A percentile compares a stretch with the other conserved stretches of the same genome.
Conservation (phyloP, 176 grass and related monocot genomes). For the Triticum dicoccoides region DNA sequence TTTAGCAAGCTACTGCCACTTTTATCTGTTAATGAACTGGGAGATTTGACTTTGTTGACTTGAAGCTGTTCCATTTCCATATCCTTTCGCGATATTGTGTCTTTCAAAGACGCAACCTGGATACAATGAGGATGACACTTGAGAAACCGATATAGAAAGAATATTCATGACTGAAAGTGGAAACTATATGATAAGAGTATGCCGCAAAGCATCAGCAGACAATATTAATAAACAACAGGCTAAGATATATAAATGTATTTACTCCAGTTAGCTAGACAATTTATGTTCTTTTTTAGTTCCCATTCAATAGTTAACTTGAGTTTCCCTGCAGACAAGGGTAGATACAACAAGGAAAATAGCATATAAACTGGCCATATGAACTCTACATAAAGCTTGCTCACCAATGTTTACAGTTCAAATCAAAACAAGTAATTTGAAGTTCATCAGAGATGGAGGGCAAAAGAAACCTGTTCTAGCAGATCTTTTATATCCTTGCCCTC, state of each 20-base stretch:
- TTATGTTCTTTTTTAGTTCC: not conserved
- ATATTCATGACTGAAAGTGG: not conserved
- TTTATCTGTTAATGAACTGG: conserved; percentile 38
- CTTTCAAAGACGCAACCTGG: conserved; percentile 94
- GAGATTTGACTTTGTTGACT: conserved; percentile 52
- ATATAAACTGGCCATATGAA: not conserved
- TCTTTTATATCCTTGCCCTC: conserved; percentile 99
- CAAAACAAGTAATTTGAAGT: not conserved
- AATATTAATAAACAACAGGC: not conserved
- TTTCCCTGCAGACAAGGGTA: not conserved
- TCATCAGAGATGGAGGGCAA: not conserved
- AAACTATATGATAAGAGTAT: not conserved
- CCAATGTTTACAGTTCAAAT: not conserved
- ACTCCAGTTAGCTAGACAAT: conserved; percentile 3
- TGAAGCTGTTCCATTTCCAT: conserved; percentile 86
- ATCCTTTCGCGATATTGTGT: conserved; percentile 76
- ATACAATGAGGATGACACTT: conserved; percentile 5
- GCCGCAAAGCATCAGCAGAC: not conserved
- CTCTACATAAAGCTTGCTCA: not conserved
- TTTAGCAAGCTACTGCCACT: conserved; percentile 32
- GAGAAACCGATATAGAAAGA: conserved; percentile 21
- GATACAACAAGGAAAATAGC: not conserved
- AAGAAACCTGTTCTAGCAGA: conserved; percentile 76
- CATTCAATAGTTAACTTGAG: not conserved
- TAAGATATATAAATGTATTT: not conserved